phyloP scores from a whole-genome alignment of 2,329 filamentous ascomycete genomes.

The Fusarium verrucosum region DNA sequence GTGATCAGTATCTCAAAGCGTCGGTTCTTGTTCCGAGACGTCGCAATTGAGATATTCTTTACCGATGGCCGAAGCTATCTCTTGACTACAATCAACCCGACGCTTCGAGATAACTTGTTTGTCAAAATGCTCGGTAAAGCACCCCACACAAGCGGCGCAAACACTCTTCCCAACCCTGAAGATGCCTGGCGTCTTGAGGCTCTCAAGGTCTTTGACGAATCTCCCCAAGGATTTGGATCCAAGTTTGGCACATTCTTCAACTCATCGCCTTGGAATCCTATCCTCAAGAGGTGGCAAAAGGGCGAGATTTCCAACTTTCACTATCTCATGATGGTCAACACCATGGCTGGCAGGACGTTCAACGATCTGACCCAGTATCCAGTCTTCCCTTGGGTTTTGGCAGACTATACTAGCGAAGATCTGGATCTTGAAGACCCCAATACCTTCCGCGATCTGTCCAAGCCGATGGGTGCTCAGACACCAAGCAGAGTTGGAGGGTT shows the following conservation, averaged over 20 bases:
- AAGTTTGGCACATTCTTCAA: slow-evolving; percentile 95
- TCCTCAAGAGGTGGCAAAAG: slow-evolving; percentile 88
- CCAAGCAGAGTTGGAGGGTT: slow-evolving; percentile 79
- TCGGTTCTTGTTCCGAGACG: slow-evolving; percentile 92
- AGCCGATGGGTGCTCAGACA: slow-evolving; percentile 95
- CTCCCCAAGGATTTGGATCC: slow-evolving; percentile 74
- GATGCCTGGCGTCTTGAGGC: slow-evolving; percentile 93
- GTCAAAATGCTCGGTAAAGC: slow-evolving; percentile 79
- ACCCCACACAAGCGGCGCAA: slow-evolving; percentile 78
- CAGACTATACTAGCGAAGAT: slow-evolving; percentile 94
- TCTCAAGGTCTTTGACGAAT: slow-evolving; percentile 72
- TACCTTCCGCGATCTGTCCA: slow-evolving; percentile 89
- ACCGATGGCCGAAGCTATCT: slow-evolving; percentile 96
- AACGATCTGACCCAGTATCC: slow-evolving; percentile 98
- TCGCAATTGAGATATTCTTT: slow-evolving; percentile 97
- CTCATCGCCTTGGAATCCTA: slow-evolving; percentile 80
- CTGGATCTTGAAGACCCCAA: slow-evolving; percentile 85
- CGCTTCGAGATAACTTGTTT: slow-evolving; percentile 81
- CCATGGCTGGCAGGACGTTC: slow-evolving; percentile 95
- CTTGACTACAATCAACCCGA: slow-evolving; percentile 80
- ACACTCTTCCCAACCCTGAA: slow-evolving; percentile 78
- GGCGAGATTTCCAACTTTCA: slow-evolving; percentile 99
- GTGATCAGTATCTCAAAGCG: slow-evolving; percentile 96
- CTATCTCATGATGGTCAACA: slow-evolving; percentile 98
- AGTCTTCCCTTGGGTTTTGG: slow-evolving; percentile 96